Evolutionary conservation across 2,329 filamentous ascomycete species (phyloP).

Genomic region (Sporothrix protearum): DNA sequence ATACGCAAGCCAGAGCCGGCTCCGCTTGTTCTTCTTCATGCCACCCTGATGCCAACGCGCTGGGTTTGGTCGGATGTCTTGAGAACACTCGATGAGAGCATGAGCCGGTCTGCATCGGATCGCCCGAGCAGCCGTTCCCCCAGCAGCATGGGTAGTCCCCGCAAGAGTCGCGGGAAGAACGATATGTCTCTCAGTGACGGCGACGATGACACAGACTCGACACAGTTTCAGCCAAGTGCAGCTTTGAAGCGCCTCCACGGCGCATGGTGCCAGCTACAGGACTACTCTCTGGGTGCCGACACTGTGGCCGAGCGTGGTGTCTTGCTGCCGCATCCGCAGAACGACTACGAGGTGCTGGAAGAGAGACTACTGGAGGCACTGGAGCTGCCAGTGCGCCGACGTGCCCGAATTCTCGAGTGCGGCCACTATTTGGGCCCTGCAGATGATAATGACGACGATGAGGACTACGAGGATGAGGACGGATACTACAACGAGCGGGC

Average conservation of each 20-base stretch:
- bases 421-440: slow-evolving; percentile 69
- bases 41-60: slow-evolving; percentile 68
- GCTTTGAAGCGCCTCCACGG: slow-evolving; percentile 53
- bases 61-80: slow-evolving; percentile 61
- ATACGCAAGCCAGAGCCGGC: slow-evolving; percentile 44
- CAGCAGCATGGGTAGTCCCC: slow-evolving; percentile 20
- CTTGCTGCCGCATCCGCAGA: slow-evolving; percentile 71
- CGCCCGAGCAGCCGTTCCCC: neutral
- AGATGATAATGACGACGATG: slow-evolving; percentile 44
- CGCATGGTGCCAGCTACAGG: slow-evolving; percentile 64
- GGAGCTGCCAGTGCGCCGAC: slow-evolving; percentile 60
- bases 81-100: slow-evolving; percentile 38
- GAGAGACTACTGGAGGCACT: slow-evolving; percentile 72
- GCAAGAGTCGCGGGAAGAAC: neutral
- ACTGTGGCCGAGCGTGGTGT: slow-evolving; percentile 71
- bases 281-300: slow-evolving; percentile 59
- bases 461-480: slow-evolving; percentile 48
- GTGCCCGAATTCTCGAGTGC: slow-evolving; percentile 69
- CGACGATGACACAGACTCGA: neutral
- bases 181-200: neutral
- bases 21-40: slow-evolving; percentile 75
- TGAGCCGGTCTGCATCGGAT: slow-evolving; percentile 19
- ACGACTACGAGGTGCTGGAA: slow-evolving; percentile 75
- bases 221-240: slow-evolving; percentile 40
- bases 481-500: slow-evolving; percentile 38